Conservation (phyloP, 202 grass and related monocot species). For the Setaria viridis region DNA sequence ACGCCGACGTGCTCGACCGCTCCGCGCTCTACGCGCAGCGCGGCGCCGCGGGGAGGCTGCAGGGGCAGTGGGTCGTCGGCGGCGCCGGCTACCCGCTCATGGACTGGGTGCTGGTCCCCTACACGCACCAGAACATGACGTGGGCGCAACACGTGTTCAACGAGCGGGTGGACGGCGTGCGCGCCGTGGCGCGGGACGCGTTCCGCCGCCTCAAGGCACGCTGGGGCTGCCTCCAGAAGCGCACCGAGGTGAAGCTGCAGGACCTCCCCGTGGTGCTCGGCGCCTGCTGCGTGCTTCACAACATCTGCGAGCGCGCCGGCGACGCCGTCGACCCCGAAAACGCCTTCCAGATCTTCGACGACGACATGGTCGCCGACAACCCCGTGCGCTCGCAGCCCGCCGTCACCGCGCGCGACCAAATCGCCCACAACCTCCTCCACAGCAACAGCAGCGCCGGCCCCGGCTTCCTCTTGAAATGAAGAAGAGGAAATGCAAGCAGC, state of each 20-base stretch:
- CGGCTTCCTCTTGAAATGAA: slow-evolving; percentile 31
- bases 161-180: slow-evolving; percentile 53
- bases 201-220: slow-evolving; percentile 72
- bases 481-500: neutral
- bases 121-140: slow-evolving; percentile 71
- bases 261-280: slow-evolving; percentile 65
- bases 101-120: slow-evolving; percentile 82
- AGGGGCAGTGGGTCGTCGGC: slow-evolving; percentile 67
- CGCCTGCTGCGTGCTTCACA: slow-evolving; percentile 90
- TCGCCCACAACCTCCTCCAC: slow-evolving; percentile 81
- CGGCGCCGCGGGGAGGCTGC: slow-evolving; percentile 44
- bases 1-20: slow-evolving; percentile 65
- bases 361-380: slow-evolving; percentile 66
- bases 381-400: slow-evolving; percentile 57
- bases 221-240: slow-evolving; percentile 74
- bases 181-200: slow-evolving; percentile 53
- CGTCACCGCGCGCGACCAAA: slow-evolving; percentile 54
- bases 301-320: slow-evolving; percentile 83
- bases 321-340: slow-evolving; percentile 58
- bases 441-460: slow-evolving; percentile 8
- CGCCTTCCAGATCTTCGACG: slow-evolving; percentile 54
- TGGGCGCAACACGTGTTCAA: slow-evolving; percentile 83
- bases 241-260: slow-evolving; percentile 65
- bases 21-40: slow-evolving; percentile 60
- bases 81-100: slow-evolving; percentile 64